Percentiles rank a stretch among this genome's conserved stretches.
Evolutionary conservation across 768 basidiomycete genomes (phyloP).

Genomic region (Auriscalpium orientale): DNA sequence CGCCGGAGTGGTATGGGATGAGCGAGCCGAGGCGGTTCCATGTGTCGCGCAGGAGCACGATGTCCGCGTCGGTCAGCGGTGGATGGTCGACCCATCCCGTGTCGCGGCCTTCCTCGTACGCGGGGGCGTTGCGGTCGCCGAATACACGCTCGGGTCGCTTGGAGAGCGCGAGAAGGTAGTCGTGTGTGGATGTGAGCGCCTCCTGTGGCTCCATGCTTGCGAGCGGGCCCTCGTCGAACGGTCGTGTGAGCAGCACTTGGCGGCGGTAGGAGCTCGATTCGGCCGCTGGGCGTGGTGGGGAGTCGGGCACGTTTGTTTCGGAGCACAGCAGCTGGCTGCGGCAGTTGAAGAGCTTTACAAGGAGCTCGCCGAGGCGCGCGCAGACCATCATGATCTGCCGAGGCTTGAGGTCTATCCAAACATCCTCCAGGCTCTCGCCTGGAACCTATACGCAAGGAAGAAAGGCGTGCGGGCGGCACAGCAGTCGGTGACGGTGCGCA

Average conservation of each 20-base stretch:
- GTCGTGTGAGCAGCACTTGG: conserved; percentile 18
- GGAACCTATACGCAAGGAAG: conserved; percentile 16
- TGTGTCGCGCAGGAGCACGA: conserved; percentile 17
- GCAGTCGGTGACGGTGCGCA: conserved; percentile 1
- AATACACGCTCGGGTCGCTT: conserved; percentile 23
- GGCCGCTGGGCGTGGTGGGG: conserved; percentile 10
- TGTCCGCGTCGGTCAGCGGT: conserved; percentile 18
- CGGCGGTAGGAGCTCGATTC: conserved; percentile 6
- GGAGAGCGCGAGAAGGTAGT: conserved; percentile 22
- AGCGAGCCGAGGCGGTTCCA: conserved; percentile 19
- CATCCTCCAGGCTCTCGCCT: conserved; percentile 19
- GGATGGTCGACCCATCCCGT: conserved; percentile 11
- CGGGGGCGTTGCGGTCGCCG: background rate
- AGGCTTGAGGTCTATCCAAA: conserved; percentile 20
- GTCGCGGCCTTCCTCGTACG: conserved; percentile 7
- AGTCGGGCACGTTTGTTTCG: conserved; percentile 18
- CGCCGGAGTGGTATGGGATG: conserved; percentile 23
- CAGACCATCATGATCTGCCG: conserved; percentile 19
- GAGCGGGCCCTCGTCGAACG: conserved; percentile 23
- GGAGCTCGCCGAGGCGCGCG: conserved; percentile 19
- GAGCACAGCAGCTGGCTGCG: conserved; percentile 20
- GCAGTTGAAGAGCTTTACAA: conserved; percentile 21
- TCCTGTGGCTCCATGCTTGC: conserved; percentile 17
- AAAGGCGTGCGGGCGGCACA: background rate
- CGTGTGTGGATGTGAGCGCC: conserved; percentile 18